Evolutionary conservation across 495 filamentous ascomycete genomes (phyloP).

Genomic region (Astrothelium macrocarpum): DNA sequence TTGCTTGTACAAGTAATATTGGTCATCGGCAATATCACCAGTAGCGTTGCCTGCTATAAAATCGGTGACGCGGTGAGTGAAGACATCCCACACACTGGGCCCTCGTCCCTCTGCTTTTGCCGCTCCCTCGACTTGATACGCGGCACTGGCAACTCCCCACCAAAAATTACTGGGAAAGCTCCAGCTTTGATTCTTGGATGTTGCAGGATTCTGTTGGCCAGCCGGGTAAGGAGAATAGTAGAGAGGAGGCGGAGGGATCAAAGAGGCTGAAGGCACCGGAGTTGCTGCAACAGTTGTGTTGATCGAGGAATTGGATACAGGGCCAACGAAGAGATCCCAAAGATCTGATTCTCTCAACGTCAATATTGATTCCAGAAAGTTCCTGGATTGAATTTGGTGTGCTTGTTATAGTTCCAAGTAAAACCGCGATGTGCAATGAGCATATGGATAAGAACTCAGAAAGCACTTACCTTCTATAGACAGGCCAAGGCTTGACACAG

Average conservation of each 20-base stretch:
- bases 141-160: conserved; percentile 26
- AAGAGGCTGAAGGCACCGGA: conserved; percentile 32
- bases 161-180: conserved; percentile 21
- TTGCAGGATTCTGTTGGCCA: conserved; percentile 13
- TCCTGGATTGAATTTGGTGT: neutral
- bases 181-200: conserved; percentile 18
- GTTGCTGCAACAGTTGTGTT: conserved; percentile 37
- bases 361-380: neutral
- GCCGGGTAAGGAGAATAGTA: conserved; percentile 20
- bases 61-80: conserved; percentile 21
- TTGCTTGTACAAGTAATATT: conserved; percentile 31
- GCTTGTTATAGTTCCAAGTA: too few species aligned
- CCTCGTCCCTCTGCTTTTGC: conserved; percentile 23
- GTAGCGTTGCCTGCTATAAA: conserved; percentile 19
- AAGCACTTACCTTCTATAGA: neutral
- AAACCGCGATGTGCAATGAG: too few species aligned
- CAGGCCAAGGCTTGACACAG: neutral
- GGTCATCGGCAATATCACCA: conserved; percentile 25
- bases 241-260: conserved; percentile 20
- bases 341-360: conserved; percentile 5
- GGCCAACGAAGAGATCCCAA: conserved; percentile 26
- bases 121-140: conserved; percentile 30
- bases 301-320: conserved; percentile 33
- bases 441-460: too few species aligned
- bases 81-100: conserved; percentile 20